phyloP scores from a whole-genome alignment of 2,329 filamentous ascomycete genomes.

The Verticillium alfalfae region DNA sequence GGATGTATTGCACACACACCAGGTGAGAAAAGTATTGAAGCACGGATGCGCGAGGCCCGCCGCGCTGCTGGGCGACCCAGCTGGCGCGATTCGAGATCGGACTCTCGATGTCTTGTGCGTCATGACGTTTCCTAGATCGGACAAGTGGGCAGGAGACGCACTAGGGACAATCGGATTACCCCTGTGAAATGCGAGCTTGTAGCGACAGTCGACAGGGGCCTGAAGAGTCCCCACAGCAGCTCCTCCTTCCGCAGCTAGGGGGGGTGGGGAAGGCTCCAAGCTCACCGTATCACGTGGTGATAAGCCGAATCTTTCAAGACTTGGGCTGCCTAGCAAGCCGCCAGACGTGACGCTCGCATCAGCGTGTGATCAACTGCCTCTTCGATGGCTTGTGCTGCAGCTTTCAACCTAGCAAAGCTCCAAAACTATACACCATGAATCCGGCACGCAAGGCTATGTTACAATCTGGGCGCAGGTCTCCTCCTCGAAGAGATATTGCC shows the following conservation, averaged over 20 bases:
- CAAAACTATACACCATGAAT: conserved; percentile 37
- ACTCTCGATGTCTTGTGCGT: conserved; percentile 11
- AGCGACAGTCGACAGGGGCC: neutral
- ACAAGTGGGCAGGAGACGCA: neutral
- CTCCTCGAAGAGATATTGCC: conserved; percentile 37
- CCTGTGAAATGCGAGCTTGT: neutral
- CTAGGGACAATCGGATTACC: neutral
- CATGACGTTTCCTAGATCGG: conserved; percentile 11
- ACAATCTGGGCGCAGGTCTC: conserved; percentile 32
- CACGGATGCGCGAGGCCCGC: neutral
- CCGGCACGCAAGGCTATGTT: conserved; percentile 51
- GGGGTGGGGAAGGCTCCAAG: too few relatives aligned
- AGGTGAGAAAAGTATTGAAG: neutral
- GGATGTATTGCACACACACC: neutral
- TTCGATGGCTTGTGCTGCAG: neutral
- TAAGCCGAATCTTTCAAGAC: too few relatives aligned
- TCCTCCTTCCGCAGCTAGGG: neutral
- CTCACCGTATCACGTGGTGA: too few relatives aligned
- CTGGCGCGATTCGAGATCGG: conserved; percentile 5
- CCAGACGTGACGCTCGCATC: too few relatives aligned
- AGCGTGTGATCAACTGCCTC: too few relatives aligned
- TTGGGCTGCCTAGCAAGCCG: too few relatives aligned
- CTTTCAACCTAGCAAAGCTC: neutral
- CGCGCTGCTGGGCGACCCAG: neutral
- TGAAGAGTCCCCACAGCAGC: neutral